Evolutionary conservation across 2,329 filamentous ascomycete species (phyloP), one percentile per base, ranked within the genome.

Genomic region (Diaporthe velutina): DNA sequence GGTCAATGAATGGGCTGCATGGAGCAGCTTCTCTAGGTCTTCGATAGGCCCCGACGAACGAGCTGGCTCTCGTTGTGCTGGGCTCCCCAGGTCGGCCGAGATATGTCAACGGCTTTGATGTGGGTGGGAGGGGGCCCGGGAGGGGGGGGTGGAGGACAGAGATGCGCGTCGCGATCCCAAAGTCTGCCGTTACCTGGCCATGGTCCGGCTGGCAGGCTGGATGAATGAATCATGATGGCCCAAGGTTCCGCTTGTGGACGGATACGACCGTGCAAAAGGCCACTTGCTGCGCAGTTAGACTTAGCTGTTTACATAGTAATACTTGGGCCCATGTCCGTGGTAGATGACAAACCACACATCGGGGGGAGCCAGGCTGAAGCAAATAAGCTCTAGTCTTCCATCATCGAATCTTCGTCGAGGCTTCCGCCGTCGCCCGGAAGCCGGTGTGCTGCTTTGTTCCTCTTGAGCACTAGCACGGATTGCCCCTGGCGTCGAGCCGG

Each of bases 361-460:
- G 52, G 25, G 52, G 30, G 52, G 15, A 30, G 28, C 30, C 30
- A 50, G 25, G 40, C 28, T 19, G 4, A 7, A 25, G 12, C 4
- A 54, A 68, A 68, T 68, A 68, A 68, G 64, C 64, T 68, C 64
- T 38, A 33, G 64, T 54, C 64, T 68, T 68, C 64, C 64, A 68
- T 68, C 64, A 68, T 68, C 48, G 61, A 52, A 67, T 40, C 45
- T 28, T 67, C 30, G 42, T 50, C 17, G 28, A 67, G 17, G 61
- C 8, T 50, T 52, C 61, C 45, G 42, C 45, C 45, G 42, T 52
- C 30, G 30, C 61, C 61, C 61, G 61, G 45, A 52, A 50, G 45
- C 61, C 45, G 61, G 33, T 22, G 12, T 52, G 45, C 17, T 33
- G 60, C 60, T 66, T 66, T 66, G 61, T 66, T 66, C 12, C 42